Base-by-base conservation (phyloP, 2,329 filamentous ascomycete genomes). In the Ophiocordyceps camponoti-rufipedis region DNA sequence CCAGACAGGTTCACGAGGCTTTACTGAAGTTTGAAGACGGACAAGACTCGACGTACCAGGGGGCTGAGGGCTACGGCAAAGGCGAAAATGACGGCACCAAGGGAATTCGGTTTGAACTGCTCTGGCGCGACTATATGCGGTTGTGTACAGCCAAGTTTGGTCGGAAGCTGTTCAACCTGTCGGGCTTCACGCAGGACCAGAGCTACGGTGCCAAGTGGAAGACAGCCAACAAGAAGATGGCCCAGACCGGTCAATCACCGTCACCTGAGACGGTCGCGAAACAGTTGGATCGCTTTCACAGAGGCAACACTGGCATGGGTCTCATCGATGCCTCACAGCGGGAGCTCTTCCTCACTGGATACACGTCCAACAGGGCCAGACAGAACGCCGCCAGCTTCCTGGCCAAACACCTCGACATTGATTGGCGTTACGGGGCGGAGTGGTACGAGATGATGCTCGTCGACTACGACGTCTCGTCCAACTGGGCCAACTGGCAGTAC, bases 401-500 rank as follows among this genome's bases (percentile, higher is more conserved):
- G 1, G 62, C 81, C 0, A 85, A 85, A 51, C 81, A 85, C 49
- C 65, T 88, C 3, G 70, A 71, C 1, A 77, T 89, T 19, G 84
- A 89, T 59, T 91, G 85, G 85, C 74, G 82, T 0, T 70, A 84
- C 13, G 85, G 84, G 0, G 85, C 83, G 0, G 84, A 88, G 57
- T 89, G 82, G 81, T 89, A 88, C 55, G 84, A 89, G 57, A 75
- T 72, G 56, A 65, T 82, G 55, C 68, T 88, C 3, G 67, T 80
- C 29, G 85, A 91, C 56, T 86, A 88, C 56, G 84, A 89, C 52
- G 71, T 82, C 0, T 76, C 73, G 13, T 81, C 72, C 48, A 88
- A 88, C 52, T 89, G 82, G 82, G 78, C 78, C 10, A 87, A 86
- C 54, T 88, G 83, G 84, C 82, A 87, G 58, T 89, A 89, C 49